phyloP scores from a whole-genome alignment of 106 monocot genomes.

The Allium cepa region DNA sequence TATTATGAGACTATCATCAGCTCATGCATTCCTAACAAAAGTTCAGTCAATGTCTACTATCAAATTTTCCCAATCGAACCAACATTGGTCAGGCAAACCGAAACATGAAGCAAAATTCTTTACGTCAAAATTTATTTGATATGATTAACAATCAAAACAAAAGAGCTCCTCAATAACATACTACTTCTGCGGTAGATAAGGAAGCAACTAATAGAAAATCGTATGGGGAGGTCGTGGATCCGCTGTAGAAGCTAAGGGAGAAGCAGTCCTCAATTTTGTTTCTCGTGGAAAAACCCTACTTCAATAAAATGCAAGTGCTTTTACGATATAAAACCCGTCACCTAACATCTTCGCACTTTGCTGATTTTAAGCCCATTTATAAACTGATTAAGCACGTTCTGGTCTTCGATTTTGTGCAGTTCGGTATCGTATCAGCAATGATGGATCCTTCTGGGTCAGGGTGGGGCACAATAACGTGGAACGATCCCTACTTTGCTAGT shows the following conservation, averaged over 20 bases:
- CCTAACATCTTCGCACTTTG: constrained; percentile 15
- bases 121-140: constrained; percentile 58
- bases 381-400: constrained; percentile 26
- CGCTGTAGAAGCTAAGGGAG: neutral
- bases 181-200: neutral
- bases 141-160: constrained; percentile 27
- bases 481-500: constrained; percentile 56
- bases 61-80: neutral
- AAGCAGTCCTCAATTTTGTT: no score
- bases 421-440: constrained; percentile 53
- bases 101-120: constrained; percentile 38
- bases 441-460: constrained; percentile 34
- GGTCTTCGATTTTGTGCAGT: constrained; percentile 46
- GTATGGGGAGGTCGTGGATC: constrained; percentile 1
- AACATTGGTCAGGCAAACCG: constrained; percentile 30
- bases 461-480: constrained; percentile 68
- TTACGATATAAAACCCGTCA: no score
- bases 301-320: no score
- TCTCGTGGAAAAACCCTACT: no score
- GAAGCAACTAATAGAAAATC: neutral
- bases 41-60: neutral
- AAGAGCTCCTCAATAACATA: constrained; percentile 12
- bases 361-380: constrained; percentile 30
- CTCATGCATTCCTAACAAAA: constrained; percentile 7
- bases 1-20: constrained; percentile 7